Percentiles rank a stretch among this genome's conserved stretches.
Evolutionary conservation across 768 basidiomycete species (phyloP).

Genomic region (Pleurotus platypus): DNA sequence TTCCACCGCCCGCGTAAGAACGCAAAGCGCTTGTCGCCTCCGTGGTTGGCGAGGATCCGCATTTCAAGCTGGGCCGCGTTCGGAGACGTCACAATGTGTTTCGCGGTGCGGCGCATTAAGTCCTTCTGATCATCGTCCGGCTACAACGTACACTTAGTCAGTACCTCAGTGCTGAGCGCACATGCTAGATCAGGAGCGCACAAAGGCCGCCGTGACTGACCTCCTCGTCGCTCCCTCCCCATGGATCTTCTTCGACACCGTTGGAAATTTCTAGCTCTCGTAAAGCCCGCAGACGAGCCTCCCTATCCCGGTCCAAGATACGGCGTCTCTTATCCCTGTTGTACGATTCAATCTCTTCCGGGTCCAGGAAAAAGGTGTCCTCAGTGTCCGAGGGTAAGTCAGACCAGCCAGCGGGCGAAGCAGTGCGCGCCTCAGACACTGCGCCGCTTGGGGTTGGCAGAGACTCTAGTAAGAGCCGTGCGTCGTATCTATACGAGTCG

Average conservation of each 20-base stretch:
- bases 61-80: slow-evolving; percentile 84
- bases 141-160: slow-evolving; percentile 24
- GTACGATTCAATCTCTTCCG: slow-evolving; percentile 63
- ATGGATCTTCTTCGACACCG: slow-evolving; percentile 41
- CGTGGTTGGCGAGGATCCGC: slow-evolving; percentile 85
- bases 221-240: slow-evolving; percentile 75
- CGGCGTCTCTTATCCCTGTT: slow-evolving; percentile 64
- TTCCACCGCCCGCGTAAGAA: slow-evolving; percentile 80
- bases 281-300: slow-evolving; percentile 64
- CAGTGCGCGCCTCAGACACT: slow-evolving; percentile 27
- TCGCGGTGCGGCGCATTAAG: slow-evolving; percentile 74
- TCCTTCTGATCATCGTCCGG: slow-evolving; percentile 56
- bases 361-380: slow-evolving; percentile 78
- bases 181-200: not conserved
- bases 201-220: slow-evolving; percentile 25
- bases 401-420: slow-evolving; percentile 61
- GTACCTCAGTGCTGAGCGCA: too few relatives aligned
- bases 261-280: slow-evolving; percentile 38
- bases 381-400: slow-evolving; percentile 84
- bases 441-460: slow-evolving; percentile 21
- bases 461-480: slow-evolving; percentile 66
- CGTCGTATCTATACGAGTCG: slow-evolving; percentile 62
- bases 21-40: slow-evolving; percentile 71
- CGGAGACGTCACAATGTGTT: slow-evolving; percentile 62
- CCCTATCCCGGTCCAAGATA: slow-evolving; percentile 53